Base-by-base conservation (phyloP, 805 yeast genomes). In the Starmerella scarabaei region DNA sequence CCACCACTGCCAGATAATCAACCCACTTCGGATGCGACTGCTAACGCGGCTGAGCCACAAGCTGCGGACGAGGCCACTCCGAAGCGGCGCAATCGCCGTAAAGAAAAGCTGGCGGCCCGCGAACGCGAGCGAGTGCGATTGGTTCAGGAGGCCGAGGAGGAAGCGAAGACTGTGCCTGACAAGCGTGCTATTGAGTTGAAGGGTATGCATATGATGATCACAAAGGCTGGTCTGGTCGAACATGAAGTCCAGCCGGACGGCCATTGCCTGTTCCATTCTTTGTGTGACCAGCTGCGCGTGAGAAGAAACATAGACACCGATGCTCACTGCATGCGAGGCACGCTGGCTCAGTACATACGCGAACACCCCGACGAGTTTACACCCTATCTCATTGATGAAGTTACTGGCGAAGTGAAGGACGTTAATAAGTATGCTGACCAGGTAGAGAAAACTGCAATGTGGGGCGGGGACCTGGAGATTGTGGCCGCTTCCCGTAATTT, bases 381-480 rank as follows among this genome's bases (percentile, higher is more conserved):
- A 4, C 95, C 96, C 14, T 88, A 80, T 53, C 60, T 88, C 48
- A 77, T 84, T 53, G 93, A 83, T 56, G 95, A 84, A 49, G 65
- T 62, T 12, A 79, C 86, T 1, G 67, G 77, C 65, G 63, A 71
- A 6, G 50, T 82, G 44, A 67, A 69, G 36, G 80, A 80, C 47
- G 60, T 86, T 21, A 77, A 71, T 29, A 72, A 72, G 18, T 91
- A 91, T 57, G 70, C 82, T 3, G 58, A 64, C 3, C 78, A 76
- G 46, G 67, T 88, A 42, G 80, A 71, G 43, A 65, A 58, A n/a
- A 83, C 94, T 0, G 76, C 93, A 0, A 72, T 81, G 66, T 88
- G 98, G 98, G 98, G 98, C 20, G 91, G 94, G 7, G 96, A 91
- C 52, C 65, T 84, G 65, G 98, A 88, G 63, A 75, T 88, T 16